A percentile compares a stretch with the other conserved stretches of the same genome.
These are phyloP conservation scores for Tylopilus sp. DNA, from an alignment of 1,284 basidiomycete genomes.

Conservation along the genomic window DNA sequence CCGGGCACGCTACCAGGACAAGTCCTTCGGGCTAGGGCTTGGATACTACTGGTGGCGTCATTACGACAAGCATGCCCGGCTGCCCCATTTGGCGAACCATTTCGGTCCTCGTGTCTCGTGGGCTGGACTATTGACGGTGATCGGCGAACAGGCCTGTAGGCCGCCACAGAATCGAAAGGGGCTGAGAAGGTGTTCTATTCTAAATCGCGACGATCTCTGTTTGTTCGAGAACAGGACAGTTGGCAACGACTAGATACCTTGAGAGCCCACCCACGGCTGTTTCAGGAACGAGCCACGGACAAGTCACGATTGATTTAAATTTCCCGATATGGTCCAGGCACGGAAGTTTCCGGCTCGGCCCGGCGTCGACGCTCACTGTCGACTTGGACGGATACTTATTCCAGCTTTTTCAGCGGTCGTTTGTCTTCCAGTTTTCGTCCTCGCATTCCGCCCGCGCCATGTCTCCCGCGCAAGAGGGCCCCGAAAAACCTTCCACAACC, in stretches of 20 bases:
- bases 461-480: constrained; percentile 45
- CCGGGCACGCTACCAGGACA: constrained; percentile 4
- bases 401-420: constrained; percentile 5
- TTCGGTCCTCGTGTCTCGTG: constrained; percentile 2
- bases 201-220: constrained; percentile 30
- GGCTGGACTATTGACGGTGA: constrained; percentile 16
- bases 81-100: neutral
- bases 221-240: constrained; percentile 19
- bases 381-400: constrained; percentile 31
- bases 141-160: constrained; percentile 22
- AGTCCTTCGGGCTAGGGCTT: neutral
- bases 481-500: constrained; percentile 42
- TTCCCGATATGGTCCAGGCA: constrained; percentile 27
- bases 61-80: constrained; percentile 4
- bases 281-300: constrained; percentile 29
- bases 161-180: constrained; percentile 7
- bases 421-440: constrained; percentile 10
- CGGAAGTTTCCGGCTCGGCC: constrained; percentile 33
- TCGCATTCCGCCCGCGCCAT: constrained; percentile 27
- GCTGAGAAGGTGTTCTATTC: constrained; percentile 21
- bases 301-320: constrained; percentile 14
- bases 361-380: constrained; percentile 17
- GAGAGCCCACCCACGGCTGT: constrained; percentile 17
- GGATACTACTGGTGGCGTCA: constrained; percentile 3
- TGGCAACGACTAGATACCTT: constrained; percentile 10